These are phyloP conservation scores for Massariosphaeria phaeospora DNA, from an alignment of 495 filamentous ascomycete species.

Conservation along the genomic window DNA sequence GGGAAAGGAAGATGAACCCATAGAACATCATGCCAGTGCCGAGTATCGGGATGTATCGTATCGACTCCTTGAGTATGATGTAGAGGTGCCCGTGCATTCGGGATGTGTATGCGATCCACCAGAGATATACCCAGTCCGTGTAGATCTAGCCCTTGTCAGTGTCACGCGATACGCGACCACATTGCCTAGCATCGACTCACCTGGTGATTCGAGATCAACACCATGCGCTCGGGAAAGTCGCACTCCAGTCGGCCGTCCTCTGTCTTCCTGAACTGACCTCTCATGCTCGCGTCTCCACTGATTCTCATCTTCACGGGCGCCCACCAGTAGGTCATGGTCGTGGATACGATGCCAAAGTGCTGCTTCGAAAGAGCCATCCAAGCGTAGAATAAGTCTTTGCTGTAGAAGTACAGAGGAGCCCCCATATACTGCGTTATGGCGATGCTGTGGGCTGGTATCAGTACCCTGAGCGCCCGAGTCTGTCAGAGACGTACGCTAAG, in stretches of 20 bases:
- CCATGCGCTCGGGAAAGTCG: constrained; percentile 67
- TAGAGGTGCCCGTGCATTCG: constrained; percentile 76
- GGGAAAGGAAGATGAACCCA: constrained; percentile 77
- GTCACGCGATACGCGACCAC: too few relatives aligned
- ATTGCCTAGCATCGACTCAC: constrained; percentile 30
- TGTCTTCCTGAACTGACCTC: constrained; percentile 60
- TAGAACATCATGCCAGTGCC: constrained; percentile 78
- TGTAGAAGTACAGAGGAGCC: constrained; percentile 63
- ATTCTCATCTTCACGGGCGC: constrained; percentile 68
- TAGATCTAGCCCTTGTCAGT: constrained; percentile 49
- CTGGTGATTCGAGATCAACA: constrained; percentile 83
- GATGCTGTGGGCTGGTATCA: constrained; percentile 44
- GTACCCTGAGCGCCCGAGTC: constrained; percentile 4
- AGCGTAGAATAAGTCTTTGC: constrained; percentile 65
- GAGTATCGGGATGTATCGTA: constrained; percentile 70
- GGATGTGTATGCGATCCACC: constrained; percentile 78
- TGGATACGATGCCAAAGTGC: constrained; percentile 66
- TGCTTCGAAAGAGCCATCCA: constrained; percentile 76
- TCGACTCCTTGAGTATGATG: constrained; percentile 78
- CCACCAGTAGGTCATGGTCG: constrained; percentile 78
- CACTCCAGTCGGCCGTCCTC: constrained; percentile 64
- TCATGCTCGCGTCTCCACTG: constrained; percentile 69
- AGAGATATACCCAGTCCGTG: constrained; percentile 83
- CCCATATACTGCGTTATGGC: constrained; percentile 62
- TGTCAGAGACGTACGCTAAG: constrained; percentile 29